Evolutionary conservation across 306 rosid genomes (phyloP), one percentile per base, ranked within the genome.

Genomic region (Prunus kanzakura): DNA sequence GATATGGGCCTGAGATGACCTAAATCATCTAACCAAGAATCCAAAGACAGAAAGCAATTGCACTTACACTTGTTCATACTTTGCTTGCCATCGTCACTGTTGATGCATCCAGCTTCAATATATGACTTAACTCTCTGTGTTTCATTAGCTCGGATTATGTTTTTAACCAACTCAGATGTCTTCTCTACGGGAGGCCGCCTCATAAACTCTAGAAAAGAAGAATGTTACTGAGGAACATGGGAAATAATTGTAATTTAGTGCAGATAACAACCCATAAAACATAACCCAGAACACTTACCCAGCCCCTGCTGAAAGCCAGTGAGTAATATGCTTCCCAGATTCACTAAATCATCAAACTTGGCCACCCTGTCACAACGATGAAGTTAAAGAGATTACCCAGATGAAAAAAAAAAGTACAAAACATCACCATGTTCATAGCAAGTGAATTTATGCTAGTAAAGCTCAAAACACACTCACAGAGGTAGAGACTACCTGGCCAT

Each of bases 251-350:
- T 62, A 76, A 46, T 50, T 22, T 38, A 49, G 52, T 13, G 61
- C 74, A 67, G 35, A 58, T 54, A 6, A 57, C 61, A 30, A 74
- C 19, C 63, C 67, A 63, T 47, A 5, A 78, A 73, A 60, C 46
- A 80, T 60, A 78, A 71, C 22, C 45, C 23, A 35, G 16, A 77
- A 63, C 65, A 82, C 76, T 52, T 86, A 94, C 97, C 98, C 56
- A 90, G 84, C 22, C 91, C 94, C 80, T 85, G 91, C 79, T 84
- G 96, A 79, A 90, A 85, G 22, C 89, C 87, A 70, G 63, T 52
- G 67, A 94, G 86, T 52, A 88, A 88, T 84, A 75, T 84, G 80
- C 83, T 82, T 83, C 96, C 97, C 20, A 81, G 61, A 25, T 69
- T 72, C 62, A 83, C 91, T 83, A 90, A 60, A 79, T 86, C 96